These are phyloP conservation scores for Tylopilus orsonianus DNA, from an alignment of 1,284 basidiomycete genomes.

Conservation along the genomic window DNA sequence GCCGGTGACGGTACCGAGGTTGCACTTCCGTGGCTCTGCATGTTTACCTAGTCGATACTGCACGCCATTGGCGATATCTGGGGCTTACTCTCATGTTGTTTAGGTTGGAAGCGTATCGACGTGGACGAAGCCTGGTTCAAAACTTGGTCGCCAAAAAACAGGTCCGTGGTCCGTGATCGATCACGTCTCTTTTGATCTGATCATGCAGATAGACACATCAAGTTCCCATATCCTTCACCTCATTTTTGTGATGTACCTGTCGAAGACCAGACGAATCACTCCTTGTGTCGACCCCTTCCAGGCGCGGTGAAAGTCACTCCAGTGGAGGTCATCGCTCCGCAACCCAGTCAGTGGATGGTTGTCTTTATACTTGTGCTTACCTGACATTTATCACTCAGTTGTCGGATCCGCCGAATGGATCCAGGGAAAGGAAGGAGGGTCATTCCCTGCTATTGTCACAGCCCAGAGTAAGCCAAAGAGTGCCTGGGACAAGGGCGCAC, in stretches of 20 bases:
- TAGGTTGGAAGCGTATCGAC: conserved; percentile 65
- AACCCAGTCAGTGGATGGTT: conserved; percentile 31
- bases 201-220: conserved; percentile 37
- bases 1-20: neutral
- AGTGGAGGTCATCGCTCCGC: conserved; percentile 22
- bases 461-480: conserved; percentile 8
- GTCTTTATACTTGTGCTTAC: neutral
- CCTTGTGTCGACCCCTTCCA: conserved; percentile 61
- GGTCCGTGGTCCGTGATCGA: conserved; percentile 24
- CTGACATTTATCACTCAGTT: conserved; percentile 28
- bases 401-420: conserved; percentile 43
- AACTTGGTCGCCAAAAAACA: conserved; percentile 43
- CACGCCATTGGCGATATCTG: neutral
- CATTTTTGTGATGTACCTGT: conserved; percentile 51
- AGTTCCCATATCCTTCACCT: conserved; percentile 54
- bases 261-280: conserved; percentile 54
- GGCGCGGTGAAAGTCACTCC: conserved; percentile 35
- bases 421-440: conserved; percentile 18
- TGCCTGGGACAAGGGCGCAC: conserved; percentile 22
- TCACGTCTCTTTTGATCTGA: conserved; percentile 2
- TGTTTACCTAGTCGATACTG: neutral
- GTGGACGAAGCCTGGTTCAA: conserved; percentile 57
- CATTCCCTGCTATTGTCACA: neutral
- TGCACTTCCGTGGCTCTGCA: neutral
- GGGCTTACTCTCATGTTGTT: neutral